These are phyloP conservation scores for Aspergillus ibericus DNA, from an alignment of 2,329 filamentous ascomycete genomes.

Conservation along the genomic window DNA sequence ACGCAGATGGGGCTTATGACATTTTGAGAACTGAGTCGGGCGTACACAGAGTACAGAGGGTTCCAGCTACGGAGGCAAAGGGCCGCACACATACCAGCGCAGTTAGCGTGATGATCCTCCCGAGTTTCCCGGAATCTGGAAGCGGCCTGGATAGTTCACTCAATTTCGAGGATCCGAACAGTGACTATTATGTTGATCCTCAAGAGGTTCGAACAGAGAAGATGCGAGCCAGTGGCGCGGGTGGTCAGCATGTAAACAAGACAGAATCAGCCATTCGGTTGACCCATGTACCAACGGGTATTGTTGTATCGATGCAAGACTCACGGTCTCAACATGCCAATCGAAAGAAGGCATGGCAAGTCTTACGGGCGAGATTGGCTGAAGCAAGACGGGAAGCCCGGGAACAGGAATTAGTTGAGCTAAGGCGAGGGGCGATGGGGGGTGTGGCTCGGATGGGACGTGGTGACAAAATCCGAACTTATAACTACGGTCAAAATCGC, in stretches of 20 bases:
- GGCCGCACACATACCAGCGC: conserved; percentile 92
- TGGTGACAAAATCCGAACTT: conserved; percentile 91
- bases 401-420: conserved; percentile 72
- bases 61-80: conserved; percentile 86
- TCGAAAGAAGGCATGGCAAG: conserved; percentile 79
- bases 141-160: conserved; percentile 53
- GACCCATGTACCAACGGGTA: conserved; percentile 85
- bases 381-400: conserved; percentile 76
- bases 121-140: conserved; percentile 66
- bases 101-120: conserved; percentile 87
- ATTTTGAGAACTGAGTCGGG: conserved; percentile 83
- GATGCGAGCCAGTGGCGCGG: conserved; percentile 88
- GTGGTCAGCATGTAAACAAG: conserved; percentile 97
- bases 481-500: conserved; percentile 76
- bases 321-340: conserved; percentile 87
- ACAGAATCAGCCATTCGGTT: conserved; percentile 94
- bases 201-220: conserved; percentile 81
- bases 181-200: conserved; percentile 86
- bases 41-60: conserved; percentile 90
- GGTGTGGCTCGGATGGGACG: conserved; percentile 77
- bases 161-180: conserved; percentile 78
- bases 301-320: conserved; percentile 88
- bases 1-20: conserved; percentile 75
- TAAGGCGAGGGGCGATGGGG: conserved; percentile 77
- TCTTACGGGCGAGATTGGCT: conserved; percentile 79